Evolutionary conservation across 768 basidiomycete species (phyloP), one percentile per base, ranked within the genome.

Genomic region (Xanthoconium stramineum): DNA sequence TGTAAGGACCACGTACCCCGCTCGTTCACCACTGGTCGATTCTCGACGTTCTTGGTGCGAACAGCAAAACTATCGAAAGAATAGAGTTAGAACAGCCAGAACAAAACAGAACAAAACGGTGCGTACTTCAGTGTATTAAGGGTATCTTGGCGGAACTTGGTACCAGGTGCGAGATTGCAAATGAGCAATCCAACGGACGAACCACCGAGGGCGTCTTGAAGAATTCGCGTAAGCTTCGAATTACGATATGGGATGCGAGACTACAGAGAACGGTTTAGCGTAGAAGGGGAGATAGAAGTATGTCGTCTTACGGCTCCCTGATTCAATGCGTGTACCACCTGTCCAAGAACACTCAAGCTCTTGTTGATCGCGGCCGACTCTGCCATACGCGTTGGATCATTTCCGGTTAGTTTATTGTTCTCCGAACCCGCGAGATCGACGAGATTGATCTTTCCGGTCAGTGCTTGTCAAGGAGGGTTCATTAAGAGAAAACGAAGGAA

Each of bases 291-390:
- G 47, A 37, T 46, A 50, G 53, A 37, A 15, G 2, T 8, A 52
- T 24, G 37, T 38, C 42, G 30, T 52, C 80, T 72, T 57, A 76
- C 88, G 45, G 84, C 85, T 50, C 86, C 83, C 65, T 79, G 79
- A 61, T 91, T 94, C 29, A 94, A 74, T 11, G 91, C 89, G 66
- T 91, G 85, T 3, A 95, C 90, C 6, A 94, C 92, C 70, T 91
- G 91, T 3, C 91, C 91, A 4, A 96, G 80, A 10, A 89, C 88
- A 58, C 90, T 89, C 46, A 96, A 72, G 7, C 89, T 91, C 68
- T 89, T 92, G 74, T 96, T 96, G 68, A 96, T 96, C 17, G 92
- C 91, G 3, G 89, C 74, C 5, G 88, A 89, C 72, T 96, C 94
- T 3, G 86, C 83, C 87, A 94, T 92, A 2, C 94, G 84, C n/a